Evolutionary conservation across 768 basidiomycete genomes (phyloP), one percentile per base, ranked within the genome.

Genomic region (Rhodocollybia butyracea): DNA sequence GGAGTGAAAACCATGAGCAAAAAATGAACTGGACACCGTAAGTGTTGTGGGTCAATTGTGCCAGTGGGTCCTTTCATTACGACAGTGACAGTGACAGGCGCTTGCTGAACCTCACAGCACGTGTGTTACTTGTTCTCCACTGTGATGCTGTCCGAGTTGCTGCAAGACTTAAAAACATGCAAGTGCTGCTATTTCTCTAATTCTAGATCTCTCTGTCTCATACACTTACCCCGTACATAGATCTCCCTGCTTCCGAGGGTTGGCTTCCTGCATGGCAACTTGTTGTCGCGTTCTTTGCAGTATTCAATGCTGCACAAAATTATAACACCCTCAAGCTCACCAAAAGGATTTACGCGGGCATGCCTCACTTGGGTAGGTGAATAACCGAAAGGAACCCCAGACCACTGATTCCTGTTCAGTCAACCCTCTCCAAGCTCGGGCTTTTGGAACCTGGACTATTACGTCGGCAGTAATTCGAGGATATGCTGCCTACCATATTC

Each of bases 381-480:
- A 29, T 0, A 34, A 38, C 46, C 22, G 26, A 19, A 42, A 24
- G 41, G n/a, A 26, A 42, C 6, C 3, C 26, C 11, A 8, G 21
- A 19, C 26, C 5, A 42, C 51, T 63, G 54, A 47, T 30, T 59
- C 56, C 51, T 24, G 21, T 31, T 6, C 70, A 96, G 96, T 99
- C 11, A 94, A 92, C 6, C 70, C 78, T 17, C 78, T 98, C 19
- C 91, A 95, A 60, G 89, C 91, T 34, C 82, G 96, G 43, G 91
- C 94, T 4, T 97, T 97, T 66, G 95, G 82, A 1, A 79, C 84
- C 1, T 99, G 96, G 96, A 98, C 95, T 0, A 68, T 96, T 48
- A 86, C 89, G 4, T 84, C 92, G 7, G 91, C 90, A 22, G 73
- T 89, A 43, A 84, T 98, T 46, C 85, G 96, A 32, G 74, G 78